phyloP scores from a whole-genome alignment of 1,284 basidiomycete genomes.

The Exobasidium cylindrosporum region DNA sequence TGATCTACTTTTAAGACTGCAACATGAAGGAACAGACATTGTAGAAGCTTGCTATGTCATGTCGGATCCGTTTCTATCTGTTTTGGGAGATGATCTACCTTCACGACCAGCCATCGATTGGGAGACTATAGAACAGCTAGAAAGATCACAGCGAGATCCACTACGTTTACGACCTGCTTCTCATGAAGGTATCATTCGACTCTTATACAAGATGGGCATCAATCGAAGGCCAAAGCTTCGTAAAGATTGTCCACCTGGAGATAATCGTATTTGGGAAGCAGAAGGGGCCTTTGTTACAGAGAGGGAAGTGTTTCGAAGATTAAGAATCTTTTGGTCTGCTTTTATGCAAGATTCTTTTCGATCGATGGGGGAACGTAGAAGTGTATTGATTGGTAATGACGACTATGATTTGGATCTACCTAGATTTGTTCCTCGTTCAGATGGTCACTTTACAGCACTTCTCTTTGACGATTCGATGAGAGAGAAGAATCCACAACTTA shows the following conservation, averaged over 20 bases:
- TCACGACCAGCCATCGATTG: not conserved
- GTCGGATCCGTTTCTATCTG: not conserved
- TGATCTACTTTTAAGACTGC: not conserved
- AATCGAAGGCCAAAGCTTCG: conserved; percentile 2
- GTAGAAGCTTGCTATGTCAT: conserved; percentile 5
- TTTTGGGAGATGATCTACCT: not conserved
- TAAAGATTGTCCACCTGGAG: conserved; percentile 7
- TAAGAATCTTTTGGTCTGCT: conserved; percentile 8
- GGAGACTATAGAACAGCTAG: not conserved
- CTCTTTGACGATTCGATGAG: conserved; percentile 1
- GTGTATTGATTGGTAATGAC: not conserved
- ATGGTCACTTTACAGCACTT: not conserved
- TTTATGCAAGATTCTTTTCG: conserved; percentile 11
- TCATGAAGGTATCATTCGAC: not conserved
- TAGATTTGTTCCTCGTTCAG: not conserved
- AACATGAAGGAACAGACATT: conserved; percentile 1
- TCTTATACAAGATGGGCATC: not conserved
- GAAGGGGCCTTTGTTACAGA: not conserved
- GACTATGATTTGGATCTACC: conserved; percentile 13
- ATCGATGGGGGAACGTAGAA: conserved; percentile 3
- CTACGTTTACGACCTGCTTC: not conserved
- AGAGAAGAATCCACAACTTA: not conserved
- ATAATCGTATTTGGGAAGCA: not conserved
- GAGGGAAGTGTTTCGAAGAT: not conserved
- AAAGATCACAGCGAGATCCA: not conserved